A percentile compares a stretch with the other conserved stretches of the same genome.
phyloP scores from a whole-genome alignment of 208 protist species.

The Trypanosoma scelopori region DNA sequence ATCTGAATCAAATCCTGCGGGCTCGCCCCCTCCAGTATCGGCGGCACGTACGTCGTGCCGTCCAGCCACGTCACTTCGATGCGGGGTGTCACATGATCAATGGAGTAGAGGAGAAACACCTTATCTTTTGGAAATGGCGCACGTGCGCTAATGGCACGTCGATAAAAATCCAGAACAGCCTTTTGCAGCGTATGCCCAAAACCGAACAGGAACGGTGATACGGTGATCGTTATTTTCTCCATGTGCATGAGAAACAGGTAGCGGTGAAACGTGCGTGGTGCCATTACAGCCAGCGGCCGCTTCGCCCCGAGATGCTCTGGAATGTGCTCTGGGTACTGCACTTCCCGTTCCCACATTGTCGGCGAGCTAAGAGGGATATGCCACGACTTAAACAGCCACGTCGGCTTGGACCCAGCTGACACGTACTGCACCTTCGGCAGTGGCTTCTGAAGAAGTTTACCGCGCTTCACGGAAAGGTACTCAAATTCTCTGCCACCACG shows the following conservation, averaged over 20 bases:
- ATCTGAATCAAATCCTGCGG: conserved; percentile 88
- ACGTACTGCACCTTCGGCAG: conserved; percentile 86
- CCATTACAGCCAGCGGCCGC: conserved; percentile 78
- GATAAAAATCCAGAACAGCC: conserved; percentile 86
- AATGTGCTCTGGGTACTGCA: conserved; percentile 89
- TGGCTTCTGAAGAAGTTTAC: conserved; percentile 79
- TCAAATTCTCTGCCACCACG: conserved; percentile 84
- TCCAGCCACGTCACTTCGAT: conserved; percentile 91
- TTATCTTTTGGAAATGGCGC: conserved; percentile 87
- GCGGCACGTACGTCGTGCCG: conserved; percentile 79
- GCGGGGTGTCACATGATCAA: conserved; percentile 82
- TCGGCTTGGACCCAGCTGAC: conserved; percentile 60
- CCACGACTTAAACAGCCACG: conserved; percentile 92
- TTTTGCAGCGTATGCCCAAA: conserved; percentile 86
- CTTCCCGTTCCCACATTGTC: conserved; percentile 88
- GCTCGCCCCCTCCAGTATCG: conserved; percentile 77
- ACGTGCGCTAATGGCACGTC: conserved; percentile 73
- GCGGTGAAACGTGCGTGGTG: conserved; percentile 74
- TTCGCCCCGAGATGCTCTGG: conserved; percentile 86
- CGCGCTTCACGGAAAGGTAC: conserved; percentile 67
- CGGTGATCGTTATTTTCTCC: conserved; percentile 84
- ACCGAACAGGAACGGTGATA: conserved; percentile 85
- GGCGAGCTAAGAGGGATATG: conserved; percentile 74
- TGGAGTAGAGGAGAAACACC: conserved; percentile 86
- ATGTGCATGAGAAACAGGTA: conserved; percentile 90